phyloP scores from a whole-genome alignment of 2,329 filamentous ascomycete species.

The Emergomyces africanus region DNA sequence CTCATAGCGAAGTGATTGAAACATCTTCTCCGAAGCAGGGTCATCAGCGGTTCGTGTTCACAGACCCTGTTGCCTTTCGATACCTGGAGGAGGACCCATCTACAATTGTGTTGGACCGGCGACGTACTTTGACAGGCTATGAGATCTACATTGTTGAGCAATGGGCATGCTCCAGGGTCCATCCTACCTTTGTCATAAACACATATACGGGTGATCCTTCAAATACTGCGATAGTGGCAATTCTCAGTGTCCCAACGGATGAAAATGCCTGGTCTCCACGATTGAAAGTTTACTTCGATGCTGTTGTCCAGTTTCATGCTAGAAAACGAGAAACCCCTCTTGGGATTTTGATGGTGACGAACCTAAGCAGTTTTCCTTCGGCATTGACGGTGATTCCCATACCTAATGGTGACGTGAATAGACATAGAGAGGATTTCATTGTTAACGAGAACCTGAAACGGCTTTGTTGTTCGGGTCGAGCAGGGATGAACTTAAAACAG shows the following conservation, averaged over 20 bases:
- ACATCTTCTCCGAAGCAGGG: constrained; percentile 16
- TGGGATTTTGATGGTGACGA: constrained; percentile 86
- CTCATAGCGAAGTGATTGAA: constrained; percentile 10
- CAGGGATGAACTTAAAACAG: constrained; percentile 65
- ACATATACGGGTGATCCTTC: constrained; percentile 82
- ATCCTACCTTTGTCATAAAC: constrained; percentile 82
- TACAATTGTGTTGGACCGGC: constrained; percentile 61
- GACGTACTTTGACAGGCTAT: constrained; percentile 62
- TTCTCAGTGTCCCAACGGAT: constrained; percentile 70
- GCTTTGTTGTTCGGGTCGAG: constrained; percentile 78
- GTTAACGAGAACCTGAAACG: constrained; percentile 92
- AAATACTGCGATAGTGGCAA: constrained; percentile 64
- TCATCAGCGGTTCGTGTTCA: constrained; percentile 49
- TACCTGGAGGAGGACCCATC: constrained; percentile 78
- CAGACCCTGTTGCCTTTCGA: constrained; percentile 52
- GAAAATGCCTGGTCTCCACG: constrained; percentile 67
- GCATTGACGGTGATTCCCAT: constrained; percentile 84
- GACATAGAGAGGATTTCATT: constrained; percentile 71
- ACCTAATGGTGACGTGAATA: constrained; percentile 71
- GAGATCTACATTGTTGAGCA: constrained; percentile 93
- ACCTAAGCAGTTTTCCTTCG: constrained; percentile 82
- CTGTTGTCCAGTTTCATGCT: constrained; percentile 74
- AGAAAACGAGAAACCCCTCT: constrained; percentile 67
- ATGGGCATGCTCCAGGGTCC: constrained; percentile 86
- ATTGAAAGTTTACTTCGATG: constrained; percentile 72